phyloP scores from a whole-genome alignment of 2,329 filamentous ascomycete species.

The Xylariaceae sp. region DNA sequence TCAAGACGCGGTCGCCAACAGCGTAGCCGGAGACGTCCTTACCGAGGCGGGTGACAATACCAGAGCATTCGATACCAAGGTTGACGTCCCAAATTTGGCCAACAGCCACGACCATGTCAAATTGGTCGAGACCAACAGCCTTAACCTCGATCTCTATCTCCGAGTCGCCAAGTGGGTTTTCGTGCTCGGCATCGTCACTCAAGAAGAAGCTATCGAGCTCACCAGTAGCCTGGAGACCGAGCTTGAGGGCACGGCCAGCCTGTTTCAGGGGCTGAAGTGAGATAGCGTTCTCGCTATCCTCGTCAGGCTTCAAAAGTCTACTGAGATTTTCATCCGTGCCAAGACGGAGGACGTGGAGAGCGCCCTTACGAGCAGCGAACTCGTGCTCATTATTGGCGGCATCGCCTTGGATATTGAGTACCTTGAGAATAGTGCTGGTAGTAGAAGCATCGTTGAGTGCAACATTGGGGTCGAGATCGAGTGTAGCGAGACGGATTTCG shows the following conservation, averaged over 20 bases:
- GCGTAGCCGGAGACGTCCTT: slow-evolving; percentile 26
- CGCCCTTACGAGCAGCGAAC: slow-evolving; percentile 27
- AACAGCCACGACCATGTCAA: slow-evolving; percentile 30
- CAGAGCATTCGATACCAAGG: slow-evolving; percentile 29
- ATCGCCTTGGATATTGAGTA: slow-evolving; percentile 26
- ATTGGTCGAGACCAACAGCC: slow-evolving; percentile 28
- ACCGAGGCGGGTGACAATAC: slow-evolving; percentile 26
- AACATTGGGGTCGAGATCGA: slow-evolving; percentile 42
- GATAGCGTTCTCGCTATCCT: slow-evolving; percentile 22
- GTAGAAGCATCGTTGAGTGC: slow-evolving; percentile 30
- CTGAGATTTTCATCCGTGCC: slow-evolving; percentile 26
- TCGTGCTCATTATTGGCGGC: slow-evolving; percentile 26
- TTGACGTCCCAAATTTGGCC: slow-evolving; percentile 30
- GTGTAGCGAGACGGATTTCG: slow-evolving; percentile 41
- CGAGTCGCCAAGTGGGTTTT: slow-evolving; percentile 23
- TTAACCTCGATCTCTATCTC: slow-evolving; percentile 30
- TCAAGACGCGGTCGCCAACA: slow-evolving; percentile 27
- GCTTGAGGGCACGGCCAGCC: slow-evolving; percentile 26
- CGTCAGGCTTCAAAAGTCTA: slow-evolving; percentile 25
- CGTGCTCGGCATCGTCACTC: slow-evolving; percentile 25
- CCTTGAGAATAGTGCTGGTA: slow-evolving; percentile 34
- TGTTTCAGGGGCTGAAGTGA: slow-evolving; percentile 28
- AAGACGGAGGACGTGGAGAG: slow-evolving; percentile 26
- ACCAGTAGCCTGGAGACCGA: slow-evolving; percentile 27
- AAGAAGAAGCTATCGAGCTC: slow-evolving; percentile 31